Base-by-base conservation (phyloP, 495 filamentous ascomycete genomes). In the Opeltia flavorubescens region DNA sequence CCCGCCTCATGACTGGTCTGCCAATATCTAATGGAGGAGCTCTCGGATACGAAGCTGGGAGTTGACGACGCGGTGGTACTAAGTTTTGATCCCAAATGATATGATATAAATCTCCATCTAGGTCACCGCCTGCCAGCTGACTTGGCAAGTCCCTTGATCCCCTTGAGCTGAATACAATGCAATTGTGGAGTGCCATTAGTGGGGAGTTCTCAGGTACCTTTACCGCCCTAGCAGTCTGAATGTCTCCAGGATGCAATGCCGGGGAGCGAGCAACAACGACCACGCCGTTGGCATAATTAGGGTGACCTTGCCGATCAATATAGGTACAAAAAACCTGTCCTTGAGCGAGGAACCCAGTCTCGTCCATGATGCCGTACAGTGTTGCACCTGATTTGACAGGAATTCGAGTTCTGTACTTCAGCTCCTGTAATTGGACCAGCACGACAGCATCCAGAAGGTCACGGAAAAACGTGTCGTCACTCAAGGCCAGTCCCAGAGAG, bases 351-450 rank as follows among this genome's bases (percentile, higher is more conserved):
- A 64, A 66, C 2, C 70, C 74, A 1, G 80, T 84, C 60, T 91
- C 84, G 52, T 91, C 85, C 72, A 89, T 81, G 24, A 89, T 65
- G 8, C 85, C 85, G 50, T 78, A 83, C 0, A 89, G 63, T 2
- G 78, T 83, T 6, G 76, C 65, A 0, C 80, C 85, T 18, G 77
- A 44, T 2, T 63, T 50, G 1, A 91, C 68, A 0, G 70, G 78
- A 35, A 89, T 87, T 1, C 83, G 72, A 0, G 80, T 74, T 47
- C 74, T 77, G 61, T 86, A 73, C 55, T 89, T 91, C 17, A 91
- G 61, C 4, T 77, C 61, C 8, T 80, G 74, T 4, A 89, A 65
- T 44, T 79, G 71, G 9, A 62, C 64, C 1, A 87, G 61, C 3
- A 83, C 63, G 21, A 75, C 64, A 1, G 76, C 66, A 53, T 89